phyloP scores from a whole-genome alignment of 139 green algal genomes.

The Coelastrella sp. region DNA sequence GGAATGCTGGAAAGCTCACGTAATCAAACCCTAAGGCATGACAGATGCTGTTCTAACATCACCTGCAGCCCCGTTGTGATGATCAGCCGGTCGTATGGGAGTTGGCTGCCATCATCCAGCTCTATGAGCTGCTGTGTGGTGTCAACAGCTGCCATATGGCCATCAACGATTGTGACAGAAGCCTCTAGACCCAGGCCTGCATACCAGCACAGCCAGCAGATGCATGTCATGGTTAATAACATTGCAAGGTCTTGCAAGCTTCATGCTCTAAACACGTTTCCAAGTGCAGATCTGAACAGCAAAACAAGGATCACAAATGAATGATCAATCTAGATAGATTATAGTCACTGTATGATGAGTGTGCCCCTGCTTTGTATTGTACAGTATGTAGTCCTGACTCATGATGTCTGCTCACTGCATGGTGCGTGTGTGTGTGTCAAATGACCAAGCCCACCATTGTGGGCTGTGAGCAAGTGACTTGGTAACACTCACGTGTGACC shows the following conservation, averaged over 20 bases:
- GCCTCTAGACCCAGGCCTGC: constrained; percentile 60
- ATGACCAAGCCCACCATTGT: too few relatives aligned
- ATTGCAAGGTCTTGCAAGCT: not conserved
- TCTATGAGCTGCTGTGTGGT: constrained; percentile 46
- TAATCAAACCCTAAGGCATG: too few relatives aligned
- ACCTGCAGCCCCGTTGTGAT: constrained; percentile 65
- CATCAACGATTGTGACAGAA: constrained; percentile 66
- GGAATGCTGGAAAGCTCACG: too few relatives aligned
- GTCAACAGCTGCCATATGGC: constrained; percentile 69
- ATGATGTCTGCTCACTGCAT: too few relatives aligned
- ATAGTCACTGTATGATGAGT: too few relatives aligned
- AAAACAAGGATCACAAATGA: too few relatives aligned
- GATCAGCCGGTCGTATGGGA: constrained; percentile 71
- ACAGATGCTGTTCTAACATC: not conserved
- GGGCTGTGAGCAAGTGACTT: too few relatives aligned
- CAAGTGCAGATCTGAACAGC: too few relatives aligned
- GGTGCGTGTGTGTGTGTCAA: too few relatives aligned
- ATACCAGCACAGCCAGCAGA: not conserved
- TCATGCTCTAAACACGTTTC: not conserved
- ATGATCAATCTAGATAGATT: too few relatives aligned
- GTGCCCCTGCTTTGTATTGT: too few relatives aligned
- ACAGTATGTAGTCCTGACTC: too few relatives aligned
- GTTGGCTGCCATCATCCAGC: constrained; percentile 56
- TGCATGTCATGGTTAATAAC: not conserved
- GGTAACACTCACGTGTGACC: constrained; percentile 4